phyloP scores from a whole-genome alignment of 306 rosid species.

The Prosopis cineraria region DNA sequence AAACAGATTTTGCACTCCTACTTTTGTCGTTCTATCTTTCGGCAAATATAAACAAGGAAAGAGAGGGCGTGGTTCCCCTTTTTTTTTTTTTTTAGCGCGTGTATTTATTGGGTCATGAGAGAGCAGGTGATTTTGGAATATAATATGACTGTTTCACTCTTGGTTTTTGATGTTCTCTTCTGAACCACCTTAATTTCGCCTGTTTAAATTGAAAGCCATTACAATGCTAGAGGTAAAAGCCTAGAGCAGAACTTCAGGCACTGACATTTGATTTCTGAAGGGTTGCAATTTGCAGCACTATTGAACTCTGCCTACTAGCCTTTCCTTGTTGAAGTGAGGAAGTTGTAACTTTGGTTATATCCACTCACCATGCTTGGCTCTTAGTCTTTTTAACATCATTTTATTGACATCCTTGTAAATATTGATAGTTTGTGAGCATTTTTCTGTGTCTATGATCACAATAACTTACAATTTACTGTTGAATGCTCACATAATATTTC shows the following conservation, averaged over 20 bases:
- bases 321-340: neutral
- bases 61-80: neutral
- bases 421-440: neutral
- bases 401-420: neutral
- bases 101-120: neutral
- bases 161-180: neutral
- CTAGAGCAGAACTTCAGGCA: neutral
- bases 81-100: too few species aligned
- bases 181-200: neutral
- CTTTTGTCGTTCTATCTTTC: neutral
- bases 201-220: neutral
- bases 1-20: neutral
- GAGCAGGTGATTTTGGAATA: neutral
- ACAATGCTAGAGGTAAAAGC: neutral
- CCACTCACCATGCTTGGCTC: neutral
- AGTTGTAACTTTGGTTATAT: too few species aligned
- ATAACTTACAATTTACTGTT: neutral
- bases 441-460: neutral
- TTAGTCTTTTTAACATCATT: neutral
- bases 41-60: neutral
- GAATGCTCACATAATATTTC: slow-evolving; percentile 11
- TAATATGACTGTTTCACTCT: neutral
- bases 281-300: neutral
- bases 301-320: neutral
- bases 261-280: neutral